Evolutionary conservation across 176 grass and related monocot genomes (phyloP).

Genomic region (Musa acuminata): DNA sequence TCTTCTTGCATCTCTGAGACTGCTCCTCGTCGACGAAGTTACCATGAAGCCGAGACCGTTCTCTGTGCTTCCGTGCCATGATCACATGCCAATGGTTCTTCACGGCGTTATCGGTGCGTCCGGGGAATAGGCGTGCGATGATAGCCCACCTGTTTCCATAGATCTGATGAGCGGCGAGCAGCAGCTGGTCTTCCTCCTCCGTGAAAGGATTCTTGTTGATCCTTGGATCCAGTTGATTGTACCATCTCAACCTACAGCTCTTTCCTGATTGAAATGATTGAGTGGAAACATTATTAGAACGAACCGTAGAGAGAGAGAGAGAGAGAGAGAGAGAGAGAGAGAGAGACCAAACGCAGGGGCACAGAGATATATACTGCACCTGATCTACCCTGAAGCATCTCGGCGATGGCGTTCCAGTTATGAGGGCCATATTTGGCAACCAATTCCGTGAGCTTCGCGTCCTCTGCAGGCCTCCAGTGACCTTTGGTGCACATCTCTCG

Average conservation of each 20-base stretch:
- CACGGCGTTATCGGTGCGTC: slow-evolving; percentile 92
- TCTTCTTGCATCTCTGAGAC: not conserved
- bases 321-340: too few relatives aligned
- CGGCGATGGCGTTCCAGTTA: too few relatives aligned
- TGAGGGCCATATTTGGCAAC: too few relatives aligned
- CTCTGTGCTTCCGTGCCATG: slow-evolving; percentile 64
- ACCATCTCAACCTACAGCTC: slow-evolving; percentile 95
- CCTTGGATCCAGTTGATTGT: slow-evolving; percentile 86
- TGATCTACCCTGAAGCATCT: too few relatives aligned
- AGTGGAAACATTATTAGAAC: too few relatives aligned
- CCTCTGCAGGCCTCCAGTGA: not conserved
- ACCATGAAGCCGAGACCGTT: slow-evolving; percentile 20
- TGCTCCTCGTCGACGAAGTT: not conserved
- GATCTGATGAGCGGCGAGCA: slow-evolving; percentile 67
- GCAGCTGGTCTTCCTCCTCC: slow-evolving; percentile 74
- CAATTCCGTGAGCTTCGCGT: too few relatives aligned
- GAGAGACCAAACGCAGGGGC: too few relatives aligned
- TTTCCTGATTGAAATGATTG: slow-evolving; percentile 36
- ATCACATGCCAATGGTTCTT: slow-evolving; percentile 99
- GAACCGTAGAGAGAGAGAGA: too few relatives aligned
- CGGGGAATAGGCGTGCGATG: slow-evolving; percentile 87
- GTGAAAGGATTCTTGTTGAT: slow-evolving; percentile 87
- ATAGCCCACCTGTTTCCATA: slow-evolving; percentile 87
- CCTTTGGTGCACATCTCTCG: too few relatives aligned
- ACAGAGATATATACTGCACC: too few relatives aligned